Base-by-base conservation (phyloP, 257 asterid genomes). In the Leonotis leonurus region DNA sequence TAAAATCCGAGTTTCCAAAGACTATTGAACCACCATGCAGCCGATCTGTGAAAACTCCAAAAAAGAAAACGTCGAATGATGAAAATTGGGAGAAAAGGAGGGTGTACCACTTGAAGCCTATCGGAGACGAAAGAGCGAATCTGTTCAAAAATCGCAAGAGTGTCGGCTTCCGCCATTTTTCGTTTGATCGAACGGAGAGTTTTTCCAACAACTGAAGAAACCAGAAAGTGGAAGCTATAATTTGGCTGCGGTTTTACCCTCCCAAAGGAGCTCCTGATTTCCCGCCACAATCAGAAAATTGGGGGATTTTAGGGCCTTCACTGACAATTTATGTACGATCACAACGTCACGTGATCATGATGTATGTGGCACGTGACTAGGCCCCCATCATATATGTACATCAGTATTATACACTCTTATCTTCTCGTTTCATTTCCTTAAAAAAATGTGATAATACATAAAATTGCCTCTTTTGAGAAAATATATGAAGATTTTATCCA, bases 81-180 rank as follows among this genome's bases (percentile, higher is more conserved):
- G 26, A 26, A 14, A 24, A 63, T 35, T 8, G 68, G n/a, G n/a
- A 27, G 10, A 25, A 35, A 6, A 18, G 45, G 48, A 70, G 64
- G 65, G 18, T 25, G 56, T 84, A 92, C 99, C 96, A 87, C 99
- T 89, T 89, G 97, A 70, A 92, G 95, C 70, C 82, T 79, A 69
- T 86, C 97, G 61, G 95, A 75, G 73, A 92, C 96, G 76, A 92
- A 81, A 71, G 83, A 69, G 30, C 78, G 95, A 71, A 92, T 79
- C 80, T 89, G 84, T 66, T 92, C 97, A 39, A 81, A 77, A 29
- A 89, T 71, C 36, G 86, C 90, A 40, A 82, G 73, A 69, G 94
- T 70, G 77, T 80, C 90, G 65, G 75, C 78, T 30, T 78, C 86
- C 32, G 83, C 84, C 98, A 92, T 92, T 55, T 39, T 56, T 66